phyloP scores from a whole-genome alignment of 306 rosid genomes.

The Acmispon strigosus region DNA sequence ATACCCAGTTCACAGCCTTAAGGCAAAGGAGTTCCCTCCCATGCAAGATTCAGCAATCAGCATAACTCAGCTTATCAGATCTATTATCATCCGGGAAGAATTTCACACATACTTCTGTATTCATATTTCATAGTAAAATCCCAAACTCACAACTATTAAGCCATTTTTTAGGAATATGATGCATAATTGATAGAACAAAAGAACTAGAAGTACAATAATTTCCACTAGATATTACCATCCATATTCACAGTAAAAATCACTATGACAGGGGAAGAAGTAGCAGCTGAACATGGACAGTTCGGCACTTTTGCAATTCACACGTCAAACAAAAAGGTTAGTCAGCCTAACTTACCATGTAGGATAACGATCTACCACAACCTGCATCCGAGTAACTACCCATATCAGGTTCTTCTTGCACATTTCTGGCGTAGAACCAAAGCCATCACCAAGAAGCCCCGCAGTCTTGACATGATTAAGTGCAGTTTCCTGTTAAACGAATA shows the following conservation, averaged over 20 bases:
- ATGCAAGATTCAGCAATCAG: neutral
- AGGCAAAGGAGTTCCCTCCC: neutral
- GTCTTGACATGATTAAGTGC: constrained; percentile 95
- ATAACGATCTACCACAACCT: constrained; percentile 83
- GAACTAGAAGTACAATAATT: neutral
- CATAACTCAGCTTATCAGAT: neutral
- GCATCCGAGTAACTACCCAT: constrained; percentile 94
- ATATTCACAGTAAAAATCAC: neutral
- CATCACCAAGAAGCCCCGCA: constrained; percentile 93
- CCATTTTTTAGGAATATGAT: neutral
- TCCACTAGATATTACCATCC: neutral
- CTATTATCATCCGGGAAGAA: neutral
- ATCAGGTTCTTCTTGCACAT: constrained; percentile 88
- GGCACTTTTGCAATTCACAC: neutral
- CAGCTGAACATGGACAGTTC: neutral
- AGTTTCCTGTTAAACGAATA: constrained; percentile 59
- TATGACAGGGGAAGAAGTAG: neutral
- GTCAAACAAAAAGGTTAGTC: neutral
- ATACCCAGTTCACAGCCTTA: neutral
- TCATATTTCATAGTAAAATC: neutral
- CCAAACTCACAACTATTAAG: neutral
- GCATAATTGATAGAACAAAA: neutral
- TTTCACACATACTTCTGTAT: neutral
- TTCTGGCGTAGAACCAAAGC: constrained; percentile 95
- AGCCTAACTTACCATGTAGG: constrained; percentile 73